Base-by-base conservation (phyloP, 2,329 filamentous ascomycete genomes). In the Lachnellula subtilissima region DNA sequence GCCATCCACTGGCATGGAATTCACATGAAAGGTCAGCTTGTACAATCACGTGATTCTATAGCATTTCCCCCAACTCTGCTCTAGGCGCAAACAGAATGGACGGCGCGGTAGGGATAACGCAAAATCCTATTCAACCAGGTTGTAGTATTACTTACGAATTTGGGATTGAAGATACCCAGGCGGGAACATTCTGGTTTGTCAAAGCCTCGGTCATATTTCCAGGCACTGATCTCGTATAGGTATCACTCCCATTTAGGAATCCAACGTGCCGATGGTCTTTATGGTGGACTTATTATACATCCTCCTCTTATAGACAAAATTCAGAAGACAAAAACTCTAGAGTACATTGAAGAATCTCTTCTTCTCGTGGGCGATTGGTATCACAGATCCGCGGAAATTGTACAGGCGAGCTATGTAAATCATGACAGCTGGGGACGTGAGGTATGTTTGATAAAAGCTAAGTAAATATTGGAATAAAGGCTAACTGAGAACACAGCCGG, bases 1-100 rank as follows among this genome's bases (percentile, higher is more conserved):
- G 68, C 75, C 1, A 58, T 78, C 7, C 76, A 78, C 57, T 78
- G 75, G 75, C 76, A 78, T 65, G 77, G 76, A 5, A 65, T 77
- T 1, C 69, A 75, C 59, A 72, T 76, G 63, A 55, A 65, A 51
- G 71, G 73, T 74, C 62, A 45, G 56, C 23, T n/a, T n/a, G 37
- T 23, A 9, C 15, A 14, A 15, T n/a, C 37, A 39, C 8, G 37
- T n/a, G 37, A 39, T 25, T 14, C 9, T 12, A 37, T 43, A 28
- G 28, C 25, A 28, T 28, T 28, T 14, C 12, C 37, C 37, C 37
- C 14, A 11, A 39, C 37, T 39, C n/a, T 39, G 7, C 37, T 39
- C n/a, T 25, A 54, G 72, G 72, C 14, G 49, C 45, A 36, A 56
- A 56, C 40, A 43, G 36, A 17, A 56, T 56, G 54, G 54, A 56